Base-by-base conservation (phyloP, 129 eudicot genomes). In the Flaveria linearis region DNA sequence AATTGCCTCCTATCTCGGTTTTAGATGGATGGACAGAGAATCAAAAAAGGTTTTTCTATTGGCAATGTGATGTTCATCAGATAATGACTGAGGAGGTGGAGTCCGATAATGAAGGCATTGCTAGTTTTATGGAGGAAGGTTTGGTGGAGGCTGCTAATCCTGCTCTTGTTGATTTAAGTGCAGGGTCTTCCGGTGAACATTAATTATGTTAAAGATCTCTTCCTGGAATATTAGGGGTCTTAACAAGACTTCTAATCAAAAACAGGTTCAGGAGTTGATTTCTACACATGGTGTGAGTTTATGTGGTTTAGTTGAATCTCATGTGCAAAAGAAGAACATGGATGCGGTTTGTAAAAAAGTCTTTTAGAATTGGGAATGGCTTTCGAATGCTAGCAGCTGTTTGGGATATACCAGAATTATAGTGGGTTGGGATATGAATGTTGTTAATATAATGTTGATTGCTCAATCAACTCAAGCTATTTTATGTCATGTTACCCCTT, bases 121-220 rank as follows among this genome's bases (percentile, higher is more conserved):
- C 28, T 26, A 26, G 1, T 26, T 26, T 26, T 26, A 26, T 26
- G 28, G 2, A 0, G 1, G 28, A 26, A 0, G 1, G 28, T 1
- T 26, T 2, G 2, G 28, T 0, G 2, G 2, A 0, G 28, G 2
- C 28, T 26, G 28, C 1, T 26, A 2, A 0, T 26, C 28, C 1
- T 26, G 28, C 28, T 2, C 28, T 0, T 1, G 28, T 2, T 26
- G 28, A 26, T 26, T 52, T 4, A 13, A 3, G 8, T 15, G 58
- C 51, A 3, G 22, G 15, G 7, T 0, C 2, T 3, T 52, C 7
- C 2, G 3, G 0, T 14, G 0, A 0, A 0, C 0, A 0, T 15
- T 0, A 16, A 15, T n/a, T 1, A 15, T 14, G 18, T 4, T 16
- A 0, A 52, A 20, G 1, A 17, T 56, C 0, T 1, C 11, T 56